Evolutionary conservation across 1,284 basidiomycete species (phyloP), one percentile per base, ranked within the genome.

Genomic region (Puccinia novopanici): DNA sequence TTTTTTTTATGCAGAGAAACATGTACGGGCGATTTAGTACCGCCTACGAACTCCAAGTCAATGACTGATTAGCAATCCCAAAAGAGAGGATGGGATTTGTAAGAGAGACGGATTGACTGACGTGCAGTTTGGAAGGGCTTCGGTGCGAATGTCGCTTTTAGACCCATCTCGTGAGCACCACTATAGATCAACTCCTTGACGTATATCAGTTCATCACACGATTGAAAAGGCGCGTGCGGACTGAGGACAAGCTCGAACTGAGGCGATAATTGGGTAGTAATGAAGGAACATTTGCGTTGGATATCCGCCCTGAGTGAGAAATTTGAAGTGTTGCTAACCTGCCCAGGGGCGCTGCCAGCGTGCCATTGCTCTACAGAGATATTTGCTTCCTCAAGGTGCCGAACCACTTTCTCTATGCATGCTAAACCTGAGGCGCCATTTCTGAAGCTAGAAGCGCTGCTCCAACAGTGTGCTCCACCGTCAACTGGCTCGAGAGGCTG

Each of bases 291-390:
- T 54, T 27, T n/a, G 27, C 27, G 42, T 67, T 65, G 61, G 61
- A 48, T 48, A 27, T 42, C 10, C 34, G 50, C 15, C 30, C 19
- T 57, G 37, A 52, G 70, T 72, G 48, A 54, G 54, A 52, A 15
- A 59, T 34, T 50, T 70, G 30, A 71, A 55, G 45, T 24, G 61
- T 27, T 27, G 48, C 48, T 24, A 19, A 79, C 76, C 67, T 72
- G 67, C 27, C 76, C 76, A 13, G 76, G 68, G 30, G 76, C 76
- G 67, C 68, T 72, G 5, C 37, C 67, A 63, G 76, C 76, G 45
- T 79, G 76, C 76, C 76, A 79, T 59, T 79, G 76, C 27, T 79
- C 76, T 22, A 79, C 76, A 37, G 37, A 55, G 37, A 79, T 79
- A 30, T 57, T 68, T 13, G 76, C 68, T 30, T 71, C 54, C 34